Conservation (phyloP, 192 early-diverging fungal genomes). For the Ambispora gerdemannii region DNA sequence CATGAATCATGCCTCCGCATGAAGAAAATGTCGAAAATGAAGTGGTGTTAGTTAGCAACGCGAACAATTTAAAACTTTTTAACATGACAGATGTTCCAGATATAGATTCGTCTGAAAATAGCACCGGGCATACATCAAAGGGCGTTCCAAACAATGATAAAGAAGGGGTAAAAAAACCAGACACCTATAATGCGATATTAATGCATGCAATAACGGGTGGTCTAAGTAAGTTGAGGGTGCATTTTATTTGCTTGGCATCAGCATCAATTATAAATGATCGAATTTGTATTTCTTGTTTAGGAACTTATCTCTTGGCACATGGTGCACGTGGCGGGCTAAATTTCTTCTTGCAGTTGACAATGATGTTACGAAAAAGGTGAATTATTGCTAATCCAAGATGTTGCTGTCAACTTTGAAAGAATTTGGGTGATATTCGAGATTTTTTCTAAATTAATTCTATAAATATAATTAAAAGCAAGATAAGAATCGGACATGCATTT, state of each 20-base stretch:
- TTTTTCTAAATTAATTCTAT: neutral
- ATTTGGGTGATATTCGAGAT: neutral
- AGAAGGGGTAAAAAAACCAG: neutral
- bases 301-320: constrained; percentile 18
- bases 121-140: neutral
- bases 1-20: neutral
- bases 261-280: neutral
- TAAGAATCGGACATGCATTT: constrained; percentile 20
- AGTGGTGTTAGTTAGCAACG: neutral
- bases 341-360: constrained; percentile 20
- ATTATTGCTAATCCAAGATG: neutral
- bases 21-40: neutral
- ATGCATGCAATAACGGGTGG: constrained; percentile 22
- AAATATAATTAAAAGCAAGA: neutral
- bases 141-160: neutral
- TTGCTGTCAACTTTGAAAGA: constrained; percentile 2
- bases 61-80: neutral
- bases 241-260: neutral
- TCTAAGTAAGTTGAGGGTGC: neutral
- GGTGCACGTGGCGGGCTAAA: constrained; percentile 24
- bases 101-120: neutral
- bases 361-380: constrained; percentile 24
- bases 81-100: neutral
- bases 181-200: neutral
- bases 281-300: neutral